These are phyloP conservation scores for Candida glucosophila DNA, from an alignment of 1,139 yeast species.

Conservation along the genomic window DNA sequence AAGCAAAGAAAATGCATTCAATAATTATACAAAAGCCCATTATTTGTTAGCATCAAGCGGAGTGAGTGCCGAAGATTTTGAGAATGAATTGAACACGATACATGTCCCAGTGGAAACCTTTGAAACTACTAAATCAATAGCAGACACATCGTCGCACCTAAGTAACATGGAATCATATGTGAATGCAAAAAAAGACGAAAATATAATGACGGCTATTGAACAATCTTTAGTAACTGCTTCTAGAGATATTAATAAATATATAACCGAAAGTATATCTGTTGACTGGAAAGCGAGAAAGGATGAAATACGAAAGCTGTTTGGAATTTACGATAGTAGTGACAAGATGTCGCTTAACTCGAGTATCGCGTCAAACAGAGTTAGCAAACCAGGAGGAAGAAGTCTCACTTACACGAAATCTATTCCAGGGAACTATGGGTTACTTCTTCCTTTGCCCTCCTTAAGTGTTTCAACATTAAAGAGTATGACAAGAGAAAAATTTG, in stretches of 20 bases:
- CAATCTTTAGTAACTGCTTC: conserved; percentile 70
- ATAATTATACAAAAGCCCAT: conserved; percentile 76
- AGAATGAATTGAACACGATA: conserved; percentile 46
- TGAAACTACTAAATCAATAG: too few relatives aligned
- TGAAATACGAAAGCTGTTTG: conserved; percentile 63
- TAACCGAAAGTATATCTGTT: conserved; percentile 61
- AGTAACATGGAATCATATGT: conserved; percentile 45
- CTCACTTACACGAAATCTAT: conserved; percentile 31
- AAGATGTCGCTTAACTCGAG: too few relatives aligned
- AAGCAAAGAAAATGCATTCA: conserved; percentile 20
- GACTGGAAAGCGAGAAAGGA: conserved; percentile 81
- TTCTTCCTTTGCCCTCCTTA: conserved; percentile 22
- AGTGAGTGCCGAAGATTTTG: conserved; percentile 79
- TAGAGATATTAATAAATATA: conserved; percentile 71
- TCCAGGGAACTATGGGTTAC: conserved; percentile 27
- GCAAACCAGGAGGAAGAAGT: conserved; percentile 10
- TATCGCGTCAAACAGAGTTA: too few relatives aligned
- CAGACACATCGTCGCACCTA: conserved; percentile 3
- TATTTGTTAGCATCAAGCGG: conserved; percentile 88
- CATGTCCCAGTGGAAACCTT: conserved; percentile 12
- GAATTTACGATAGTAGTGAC: conserved; percentile 18
- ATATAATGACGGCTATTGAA: conserved; percentile 75
- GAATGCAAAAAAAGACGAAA: conserved; percentile 70
- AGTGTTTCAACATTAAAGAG: conserved; percentile 19
- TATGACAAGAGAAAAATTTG: conserved; percentile 52